Conservation (phyloP, 2,329 filamentous ascomycete genomes). For the Fusarium sp. region DNA sequence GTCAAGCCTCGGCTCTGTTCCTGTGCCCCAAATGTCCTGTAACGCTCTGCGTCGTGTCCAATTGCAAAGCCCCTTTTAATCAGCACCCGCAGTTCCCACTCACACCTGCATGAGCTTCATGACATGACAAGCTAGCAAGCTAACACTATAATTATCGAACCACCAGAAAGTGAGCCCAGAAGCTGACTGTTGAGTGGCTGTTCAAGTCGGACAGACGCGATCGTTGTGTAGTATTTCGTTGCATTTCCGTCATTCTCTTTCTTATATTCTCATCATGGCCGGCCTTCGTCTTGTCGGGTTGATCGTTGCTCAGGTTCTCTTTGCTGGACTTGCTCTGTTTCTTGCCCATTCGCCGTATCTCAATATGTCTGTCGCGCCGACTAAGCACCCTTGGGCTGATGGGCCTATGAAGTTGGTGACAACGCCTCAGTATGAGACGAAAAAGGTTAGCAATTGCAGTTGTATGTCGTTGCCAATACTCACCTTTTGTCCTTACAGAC, state of each 20-base stretch:
- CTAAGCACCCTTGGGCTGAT: conserved; percentile 61
- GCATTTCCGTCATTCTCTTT: background rate
- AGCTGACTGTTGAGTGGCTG: conserved; percentile 28
- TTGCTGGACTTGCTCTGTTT: conserved; percentile 46
- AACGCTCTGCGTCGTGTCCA: conserved; percentile 11
- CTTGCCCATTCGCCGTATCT: conserved; percentile 51
- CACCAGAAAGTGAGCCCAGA: conserved; percentile 39
- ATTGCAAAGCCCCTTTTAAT: conserved; percentile 32
- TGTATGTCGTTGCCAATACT: background rate
- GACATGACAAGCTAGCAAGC: conserved; percentile 32
- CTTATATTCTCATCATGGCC: conserved; percentile 33
- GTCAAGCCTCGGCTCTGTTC: conserved; percentile 12
- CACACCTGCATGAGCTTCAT: conserved; percentile 35
- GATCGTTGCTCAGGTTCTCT: conserved; percentile 46
- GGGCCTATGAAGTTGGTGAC: conserved; percentile 64
- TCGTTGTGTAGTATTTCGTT: conserved; percentile 12
- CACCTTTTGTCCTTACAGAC: conserved; percentile 50
- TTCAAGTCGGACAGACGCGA: conserved; percentile 26
- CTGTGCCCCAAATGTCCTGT: conserved; percentile 2
- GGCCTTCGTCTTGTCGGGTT: conserved; percentile 40
- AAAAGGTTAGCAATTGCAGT: conserved; percentile 56
- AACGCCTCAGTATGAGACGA: conserved; percentile 64
- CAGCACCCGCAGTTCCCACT: conserved; percentile 25
- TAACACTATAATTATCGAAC: conserved; percentile 27
- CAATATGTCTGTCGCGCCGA: conserved; percentile 48